These are phyloP conservation scores for Aaosphaeria arxii DNA, from an alignment of 2,329 filamentous ascomycete genomes.

Conservation along the genomic window DNA sequence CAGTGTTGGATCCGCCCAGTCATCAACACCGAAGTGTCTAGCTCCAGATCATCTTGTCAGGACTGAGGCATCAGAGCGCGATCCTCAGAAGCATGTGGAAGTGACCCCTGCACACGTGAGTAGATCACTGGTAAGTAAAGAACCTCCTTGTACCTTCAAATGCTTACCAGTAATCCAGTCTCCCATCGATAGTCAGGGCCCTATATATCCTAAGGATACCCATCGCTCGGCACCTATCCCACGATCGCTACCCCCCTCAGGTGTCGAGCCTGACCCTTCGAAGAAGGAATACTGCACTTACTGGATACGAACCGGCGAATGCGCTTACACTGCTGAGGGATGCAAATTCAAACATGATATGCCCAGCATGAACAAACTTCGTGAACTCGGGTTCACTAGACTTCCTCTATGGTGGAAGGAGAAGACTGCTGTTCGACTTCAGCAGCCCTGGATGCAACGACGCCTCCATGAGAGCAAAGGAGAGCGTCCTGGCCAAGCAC, in stretches of 20 bases:
- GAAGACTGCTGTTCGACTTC: slow-evolving; percentile 29
- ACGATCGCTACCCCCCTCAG: slow-evolving; percentile 27
- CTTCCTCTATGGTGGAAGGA: slow-evolving; percentile 58
- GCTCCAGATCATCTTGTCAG: slow-evolving; percentile 3
- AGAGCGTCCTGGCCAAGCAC: background rate
- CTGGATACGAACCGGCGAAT: slow-evolving; percentile 84
- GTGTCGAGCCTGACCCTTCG: slow-evolving; percentile 37
- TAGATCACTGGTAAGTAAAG: too few species aligned
- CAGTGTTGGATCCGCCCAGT: background rate
- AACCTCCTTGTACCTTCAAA: background rate
- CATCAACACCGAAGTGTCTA: background rate
- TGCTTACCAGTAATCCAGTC: slow-evolving; percentile 4
- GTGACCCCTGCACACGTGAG: background rate
- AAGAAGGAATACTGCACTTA: slow-evolving; percentile 83
- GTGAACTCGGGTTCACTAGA: slow-evolving; percentile 63
- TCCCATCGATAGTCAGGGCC: slow-evolving; percentile 22
- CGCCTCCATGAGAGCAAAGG: slow-evolving; percentile 8
- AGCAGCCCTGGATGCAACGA: slow-evolving; percentile 23
- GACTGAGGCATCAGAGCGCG: background rate
- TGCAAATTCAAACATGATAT: slow-evolving; percentile 92
- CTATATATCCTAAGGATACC: slow-evolving; percentile 21
- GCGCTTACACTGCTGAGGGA: slow-evolving; percentile 80
- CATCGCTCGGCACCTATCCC: slow-evolving; percentile 23
- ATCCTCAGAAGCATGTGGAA: background rate
- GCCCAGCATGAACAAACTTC: slow-evolving; percentile 68